These are phyloP conservation scores for Nymphaea thermarum DNA, from an alignment of 164 flowering plant species.

Conservation along the genomic window DNA sequence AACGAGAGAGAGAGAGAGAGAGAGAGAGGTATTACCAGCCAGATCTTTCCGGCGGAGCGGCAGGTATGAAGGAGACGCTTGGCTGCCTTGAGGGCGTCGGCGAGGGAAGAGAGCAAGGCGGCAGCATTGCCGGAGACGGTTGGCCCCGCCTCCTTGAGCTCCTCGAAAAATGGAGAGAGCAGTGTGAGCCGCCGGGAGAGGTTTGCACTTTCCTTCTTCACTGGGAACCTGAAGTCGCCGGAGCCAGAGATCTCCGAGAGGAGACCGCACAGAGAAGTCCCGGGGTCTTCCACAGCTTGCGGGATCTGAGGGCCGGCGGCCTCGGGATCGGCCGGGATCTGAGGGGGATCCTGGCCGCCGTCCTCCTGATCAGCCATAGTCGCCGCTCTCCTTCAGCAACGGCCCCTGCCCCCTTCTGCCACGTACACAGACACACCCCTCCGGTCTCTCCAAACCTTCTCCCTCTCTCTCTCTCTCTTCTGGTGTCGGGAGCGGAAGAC, in stretches of 20 bases:
- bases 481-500: too few relatives aligned
- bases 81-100: constrained; percentile 36
- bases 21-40: constrained; percentile 26
- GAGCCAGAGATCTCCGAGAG: background rate
- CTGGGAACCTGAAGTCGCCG: constrained; percentile 3
- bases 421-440: too few relatives aligned
- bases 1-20: background rate
- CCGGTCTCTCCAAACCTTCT: too few relatives aligned
- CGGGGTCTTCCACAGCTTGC: background rate
- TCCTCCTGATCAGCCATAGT: background rate
- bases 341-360: background rate
- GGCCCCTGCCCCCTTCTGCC: too few relatives aligned
- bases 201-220: constrained; percentile 63
- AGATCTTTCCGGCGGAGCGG: constrained; percentile 16
- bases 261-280: background rate
- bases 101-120: constrained; percentile 12
- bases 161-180: constrained; percentile 63
- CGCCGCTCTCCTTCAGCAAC: too few relatives aligned
- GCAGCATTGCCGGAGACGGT: constrained; percentile 2
- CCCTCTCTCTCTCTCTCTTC: too few relatives aligned
- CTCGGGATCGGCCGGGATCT: background rate
- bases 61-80: constrained; percentile 32
- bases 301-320: background rate
- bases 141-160: constrained; percentile 33
- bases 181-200: constrained; percentile 56